These are phyloP conservation scores for Magnaporthiopsis poae DNA, from an alignment of 2,329 filamentous ascomycete species.

Conservation along the genomic window DNA sequence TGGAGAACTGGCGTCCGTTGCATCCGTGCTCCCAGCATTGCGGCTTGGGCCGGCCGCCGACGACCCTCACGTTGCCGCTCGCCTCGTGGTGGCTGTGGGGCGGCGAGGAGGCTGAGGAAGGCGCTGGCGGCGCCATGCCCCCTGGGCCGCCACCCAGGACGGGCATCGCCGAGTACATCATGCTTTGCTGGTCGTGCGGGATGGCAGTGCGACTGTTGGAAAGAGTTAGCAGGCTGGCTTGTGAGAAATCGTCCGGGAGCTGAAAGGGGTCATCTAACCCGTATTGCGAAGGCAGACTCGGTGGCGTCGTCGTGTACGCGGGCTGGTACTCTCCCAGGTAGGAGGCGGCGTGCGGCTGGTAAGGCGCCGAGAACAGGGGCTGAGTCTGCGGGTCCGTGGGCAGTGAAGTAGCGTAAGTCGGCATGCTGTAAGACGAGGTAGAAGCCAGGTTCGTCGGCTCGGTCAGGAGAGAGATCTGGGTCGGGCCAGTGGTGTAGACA, in stretches of 20 bases:
- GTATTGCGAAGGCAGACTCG: slow-evolving; percentile 22
- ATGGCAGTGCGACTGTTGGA: slow-evolving; percentile 4
- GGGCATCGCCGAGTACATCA: slow-evolving; percentile 23
- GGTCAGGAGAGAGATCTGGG: slow-evolving; percentile 40
- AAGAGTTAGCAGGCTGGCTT: slow-evolving; percentile 10
- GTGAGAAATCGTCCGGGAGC: slow-evolving; percentile 4
- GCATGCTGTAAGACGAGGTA: slow-evolving; percentile 31
- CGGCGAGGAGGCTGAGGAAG: slow-evolving; percentile 1
- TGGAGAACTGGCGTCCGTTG: slow-evolving; percentile 90
- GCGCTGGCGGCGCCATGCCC: too few relatives aligned
- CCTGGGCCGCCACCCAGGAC: slow-evolving; percentile 8
- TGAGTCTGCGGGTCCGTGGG: slow-evolving; percentile 20
- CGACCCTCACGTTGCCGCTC: slow-evolving; percentile 51
- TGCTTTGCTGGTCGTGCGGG: slow-evolving; percentile 9
- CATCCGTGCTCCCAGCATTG: slow-evolving; percentile 97
- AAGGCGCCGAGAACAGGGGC: slow-evolving; percentile 22
- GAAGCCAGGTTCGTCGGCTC: slow-evolving; percentile 33
- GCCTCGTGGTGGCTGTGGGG: slow-evolving; percentile 20
- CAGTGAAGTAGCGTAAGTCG: slow-evolving; percentile 35
- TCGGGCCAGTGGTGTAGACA: slow-evolving; percentile 41
- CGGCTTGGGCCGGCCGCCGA: slow-evolving; percentile 76
- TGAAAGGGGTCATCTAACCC: slow-evolving; percentile 18
- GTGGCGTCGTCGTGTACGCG: slow-evolving; percentile 17
- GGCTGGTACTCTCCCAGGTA: slow-evolving; percentile 23
- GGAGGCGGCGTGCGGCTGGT: slow-evolving; percentile 19